Conservation (phyloP, 2,329 filamentous ascomycete species). For the Aureobasidium sp. region DNA sequence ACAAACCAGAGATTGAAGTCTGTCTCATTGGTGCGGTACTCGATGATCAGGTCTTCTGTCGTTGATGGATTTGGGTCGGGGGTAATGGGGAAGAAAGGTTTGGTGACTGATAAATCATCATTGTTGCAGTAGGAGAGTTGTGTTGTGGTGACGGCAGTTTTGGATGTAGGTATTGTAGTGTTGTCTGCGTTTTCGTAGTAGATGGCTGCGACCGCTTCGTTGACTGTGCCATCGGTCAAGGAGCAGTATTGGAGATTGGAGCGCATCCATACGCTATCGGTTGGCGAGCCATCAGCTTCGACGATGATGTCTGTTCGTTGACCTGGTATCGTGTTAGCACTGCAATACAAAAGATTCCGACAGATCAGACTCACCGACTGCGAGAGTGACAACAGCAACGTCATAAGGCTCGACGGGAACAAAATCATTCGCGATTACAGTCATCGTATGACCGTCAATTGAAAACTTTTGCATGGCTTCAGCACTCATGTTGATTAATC, state of each 20-base stretch:
- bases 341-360: no score
- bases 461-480: slow-evolving; percentile 48
- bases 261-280: slow-evolving; percentile 41
- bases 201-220: slow-evolving; percentile 65
- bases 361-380: slow-evolving; percentile 17
- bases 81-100: slow-evolving; percentile 58
- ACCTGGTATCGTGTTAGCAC: slow-evolving; percentile 27
- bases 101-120: slow-evolving; percentile 60
- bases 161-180: slow-evolving; percentile 53
- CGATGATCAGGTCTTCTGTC: slow-evolving; percentile 52
- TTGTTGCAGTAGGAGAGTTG: slow-evolving; percentile 60
- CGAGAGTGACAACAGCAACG: slow-evolving; percentile 42
- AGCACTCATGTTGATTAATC: slow-evolving; percentile 52
- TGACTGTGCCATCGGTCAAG: slow-evolving; percentile 47
- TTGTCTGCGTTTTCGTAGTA: slow-evolving; percentile 70
- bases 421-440: slow-evolving; percentile 42
- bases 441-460: slow-evolving; percentile 37
- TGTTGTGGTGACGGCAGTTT: slow-evolving; percentile 56
- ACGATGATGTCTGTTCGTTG: slow-evolving; percentile 58
- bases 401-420: slow-evolving; percentile 36
- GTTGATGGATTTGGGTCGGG: slow-evolving; percentile 36
- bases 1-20: slow-evolving; percentile 61
- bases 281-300: slow-evolving; percentile 35
- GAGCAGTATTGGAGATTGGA: slow-evolving; percentile 40
- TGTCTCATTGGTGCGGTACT: slow-evolving; percentile 43